Base-by-base conservation (phyloP, 1,284 basidiomycete species). In the Cryptococcus sp. region DNA sequence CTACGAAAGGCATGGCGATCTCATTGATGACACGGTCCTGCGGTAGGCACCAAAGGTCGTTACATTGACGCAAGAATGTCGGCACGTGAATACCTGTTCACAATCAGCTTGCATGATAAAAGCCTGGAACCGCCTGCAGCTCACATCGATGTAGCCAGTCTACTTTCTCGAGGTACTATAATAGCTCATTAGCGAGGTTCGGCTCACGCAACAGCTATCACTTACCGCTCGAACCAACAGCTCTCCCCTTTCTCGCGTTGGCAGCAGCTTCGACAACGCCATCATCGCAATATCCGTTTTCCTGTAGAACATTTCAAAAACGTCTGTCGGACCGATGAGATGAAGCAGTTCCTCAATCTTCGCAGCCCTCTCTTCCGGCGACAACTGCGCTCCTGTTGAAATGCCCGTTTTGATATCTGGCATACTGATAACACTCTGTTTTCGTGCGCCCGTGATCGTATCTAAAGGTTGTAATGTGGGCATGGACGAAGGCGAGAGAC, bases 131-230 rank as follows among this genome's bases (percentile, higher is more conserved):
- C 8, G 5, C 10, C 31, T 45, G 39, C 8, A 49, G 63, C 71
- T 71, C 53, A 76, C 77, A 75, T 68, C 78, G 70, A 64, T 80
- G 76, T n/a, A 79, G 65, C 78, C 78, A 80, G 53, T 79, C 78
- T 10, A 78, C 77, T n/a, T 70, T 66, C 27, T 73, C 69, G 25
- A 78, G 64, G 56, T 75, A 79, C 63, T 73, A 46, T 23, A 39
- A 27, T 16, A 35, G 8, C 8, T 15, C n/a, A 35, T 35, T 8
- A 35, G 31, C 31, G 13, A 2, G 15, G 4, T 45, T 45, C 42
- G 22, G 42, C 11, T 10, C 3, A 35, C 31, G 10, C 31, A 5
- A 10, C 2, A 10, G 8, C 31, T 4, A 2, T 10, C 5, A 68
- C 73, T 65, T 47, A 73, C 74, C n/a, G 72, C 69, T 41, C 70